Conservation (phyloP, 2,329 filamentous ascomycete genomes). For the Beauveria australis region DNA sequence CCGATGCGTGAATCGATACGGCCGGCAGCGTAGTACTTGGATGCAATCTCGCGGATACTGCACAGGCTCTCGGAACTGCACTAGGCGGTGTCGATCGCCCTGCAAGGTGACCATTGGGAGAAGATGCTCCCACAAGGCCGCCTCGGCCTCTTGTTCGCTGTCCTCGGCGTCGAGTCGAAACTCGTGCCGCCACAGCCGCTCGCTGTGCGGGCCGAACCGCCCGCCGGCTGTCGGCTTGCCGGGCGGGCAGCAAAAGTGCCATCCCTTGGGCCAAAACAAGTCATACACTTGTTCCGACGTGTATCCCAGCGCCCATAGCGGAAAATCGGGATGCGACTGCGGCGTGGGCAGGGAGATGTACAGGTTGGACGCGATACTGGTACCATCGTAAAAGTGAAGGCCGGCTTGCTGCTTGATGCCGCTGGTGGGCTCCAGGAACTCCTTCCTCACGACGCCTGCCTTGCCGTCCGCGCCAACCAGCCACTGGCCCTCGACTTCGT, state of each 20-base stretch:
- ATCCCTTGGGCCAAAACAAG: slow-evolving; percentile 35
- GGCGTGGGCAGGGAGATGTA: slow-evolving; percentile 34
- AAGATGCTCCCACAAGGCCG: slow-evolving; percentile 23
- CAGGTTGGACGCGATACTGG: slow-evolving; percentile 41
- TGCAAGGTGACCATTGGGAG: slow-evolving; percentile 12
- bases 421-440: slow-evolving; percentile 32
- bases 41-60: slow-evolving; percentile 38
- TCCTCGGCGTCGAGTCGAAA: slow-evolving; percentile 19
- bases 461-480: slow-evolving; percentile 41
- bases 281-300: slow-evolving; percentile 38
- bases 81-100: slow-evolving; percentile 2
- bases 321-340: slow-evolving; percentile 38
- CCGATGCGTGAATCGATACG: slow-evolving; percentile 32
- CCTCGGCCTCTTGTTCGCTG: slow-evolving; percentile 8
- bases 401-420: slow-evolving; percentile 29
- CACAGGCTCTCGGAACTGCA: slow-evolving; percentile 12
- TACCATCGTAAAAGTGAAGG: slow-evolving; percentile 27
- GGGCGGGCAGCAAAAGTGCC: slow-evolving; percentile 36
- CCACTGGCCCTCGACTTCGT: slow-evolving; percentile 11
- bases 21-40: slow-evolving; percentile 33
- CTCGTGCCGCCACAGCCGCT: slow-evolving; percentile 36
- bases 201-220: slow-evolving; percentile 31
- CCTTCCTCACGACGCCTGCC: slow-evolving; percentile 35
- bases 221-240: slow-evolving; percentile 34
- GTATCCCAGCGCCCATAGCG: slow-evolving; percentile 38